Evolutionary conservation across 129 eudicot species (phyloP).

Genomic region (Dittrichia graveolens): DNA sequence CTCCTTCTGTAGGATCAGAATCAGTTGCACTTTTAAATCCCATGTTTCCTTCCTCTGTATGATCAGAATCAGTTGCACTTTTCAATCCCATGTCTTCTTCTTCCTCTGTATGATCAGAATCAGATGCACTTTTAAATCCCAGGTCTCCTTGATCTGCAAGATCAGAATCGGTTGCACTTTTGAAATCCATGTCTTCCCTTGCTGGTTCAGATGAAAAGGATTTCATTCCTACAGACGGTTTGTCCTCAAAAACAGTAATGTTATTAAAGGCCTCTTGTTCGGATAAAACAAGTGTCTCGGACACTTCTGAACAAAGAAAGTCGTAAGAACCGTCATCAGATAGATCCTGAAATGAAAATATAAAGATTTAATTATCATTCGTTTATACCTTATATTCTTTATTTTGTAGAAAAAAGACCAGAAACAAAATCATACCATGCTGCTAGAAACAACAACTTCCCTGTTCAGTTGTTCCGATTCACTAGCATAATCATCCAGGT

Average conservation of each 20-base stretch:
- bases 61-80: neutral
- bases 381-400: neutral
- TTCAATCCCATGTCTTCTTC: neutral
- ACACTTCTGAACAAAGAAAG: constrained; percentile 40
- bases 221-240: constrained; percentile 11
- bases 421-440: constrained; percentile 25
- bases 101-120: neutral
- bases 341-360: constrained; percentile 36
- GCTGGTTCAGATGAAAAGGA: neutral
- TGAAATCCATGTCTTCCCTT: neutral
- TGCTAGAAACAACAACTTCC: constrained; percentile 15
- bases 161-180: neutral
- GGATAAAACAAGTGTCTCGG: constrained; percentile 24
- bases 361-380: neutral
- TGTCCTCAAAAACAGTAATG: constrained; percentile 23
- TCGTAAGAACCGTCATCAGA: constrained; percentile 43
- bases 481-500: constrained; percentile 33
- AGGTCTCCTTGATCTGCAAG: neutral
- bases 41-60: neutral
- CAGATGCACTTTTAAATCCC: neutral
- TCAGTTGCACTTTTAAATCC: neutral
- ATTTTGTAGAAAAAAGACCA: neutral
- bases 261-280: constrained; percentile 2
- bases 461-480: constrained; percentile 1
- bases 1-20: constrained; percentile 12